Conservation (phyloP, 441 rosid species). For the Aquilaria agallochum region DNA sequence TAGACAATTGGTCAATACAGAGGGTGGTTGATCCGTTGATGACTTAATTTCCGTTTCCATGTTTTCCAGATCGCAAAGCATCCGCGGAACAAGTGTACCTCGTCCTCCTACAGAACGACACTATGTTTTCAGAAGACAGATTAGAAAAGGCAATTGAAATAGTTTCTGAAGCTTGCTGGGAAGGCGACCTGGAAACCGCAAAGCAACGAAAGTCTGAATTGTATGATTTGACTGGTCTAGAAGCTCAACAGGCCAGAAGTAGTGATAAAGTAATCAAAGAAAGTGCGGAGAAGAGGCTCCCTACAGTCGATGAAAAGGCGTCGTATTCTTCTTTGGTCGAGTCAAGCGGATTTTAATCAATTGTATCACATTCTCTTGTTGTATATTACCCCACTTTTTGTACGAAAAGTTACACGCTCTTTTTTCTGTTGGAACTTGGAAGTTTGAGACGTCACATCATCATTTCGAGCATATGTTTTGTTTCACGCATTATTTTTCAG, state of each 20-base stretch:
- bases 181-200: constrained; percentile 55
- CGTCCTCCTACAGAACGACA: constrained; percentile 62
- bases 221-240: constrained; percentile 57
- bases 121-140: constrained; percentile 55
- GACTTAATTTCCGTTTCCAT: background rate
- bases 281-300: constrained; percentile 13
- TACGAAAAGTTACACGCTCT: too few relatives aligned
- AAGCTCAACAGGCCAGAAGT: constrained; percentile 25
- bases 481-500: too few relatives aligned
- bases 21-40: background rate
- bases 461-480: too few relatives aligned
- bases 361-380: background rate
- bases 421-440: too few relatives aligned
- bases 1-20: too few relatives aligned
- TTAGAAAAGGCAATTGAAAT: constrained; percentile 65
- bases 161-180: constrained; percentile 72
- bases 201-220: constrained; percentile 46
- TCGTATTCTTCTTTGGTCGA: constrained; percentile 87
- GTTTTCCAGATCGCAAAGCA: constrained; percentile 71
- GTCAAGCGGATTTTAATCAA: constrained; percentile 62
- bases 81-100: constrained; percentile 78
- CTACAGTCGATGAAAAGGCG: constrained; percentile 72
- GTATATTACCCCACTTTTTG: background rate
- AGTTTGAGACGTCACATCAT: too few relatives aligned
- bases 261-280: constrained; percentile 21